phyloP scores from a whole-genome alignment of 495 filamentous ascomycete species.

The Cercophora samala region DNA sequence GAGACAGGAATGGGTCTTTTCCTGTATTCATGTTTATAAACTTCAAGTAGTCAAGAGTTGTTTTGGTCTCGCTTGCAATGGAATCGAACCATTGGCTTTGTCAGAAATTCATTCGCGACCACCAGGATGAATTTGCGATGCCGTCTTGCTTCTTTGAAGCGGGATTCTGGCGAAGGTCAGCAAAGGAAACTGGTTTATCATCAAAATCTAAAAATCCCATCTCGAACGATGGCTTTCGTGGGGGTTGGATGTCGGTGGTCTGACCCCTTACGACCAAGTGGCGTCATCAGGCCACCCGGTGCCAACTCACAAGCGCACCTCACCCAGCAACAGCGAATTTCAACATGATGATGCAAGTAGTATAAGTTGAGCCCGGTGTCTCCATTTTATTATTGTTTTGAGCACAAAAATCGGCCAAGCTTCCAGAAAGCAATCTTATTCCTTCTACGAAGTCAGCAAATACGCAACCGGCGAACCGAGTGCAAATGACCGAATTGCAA shows the following conservation, averaged over 20 bases:
- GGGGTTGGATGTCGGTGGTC: constrained; percentile 10
- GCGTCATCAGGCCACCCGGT: constrained; percentile 26
- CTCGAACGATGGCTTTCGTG: constrained; percentile 1
- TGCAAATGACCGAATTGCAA: background rate
- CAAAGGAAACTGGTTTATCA: background rate
- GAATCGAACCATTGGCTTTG: too few species aligned
- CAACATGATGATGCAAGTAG: background rate
- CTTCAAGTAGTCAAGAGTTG: too few species aligned
- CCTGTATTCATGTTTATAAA: too few species aligned
- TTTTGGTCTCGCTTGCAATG: too few species aligned
- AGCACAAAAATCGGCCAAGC: background rate
- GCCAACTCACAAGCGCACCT: background rate
- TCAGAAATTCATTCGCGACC: too few species aligned
- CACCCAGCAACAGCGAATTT: background rate
- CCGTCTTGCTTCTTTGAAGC: too few species aligned
- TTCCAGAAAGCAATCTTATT: background rate
- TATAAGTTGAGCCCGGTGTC: constrained; percentile 8
- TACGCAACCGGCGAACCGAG: background rate
- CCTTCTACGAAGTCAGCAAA: background rate
- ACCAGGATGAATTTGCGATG: too few species aligned
- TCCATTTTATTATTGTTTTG: background rate
- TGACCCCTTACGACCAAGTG: constrained; percentile 20
- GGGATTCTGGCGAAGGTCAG: too few species aligned
- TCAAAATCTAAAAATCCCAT: background rate
- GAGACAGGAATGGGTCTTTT: too few species aligned